These are phyloP conservation scores for Gomphus bonarii DNA, from an alignment of 1,284 basidiomycete species.

Conservation along the genomic window DNA sequence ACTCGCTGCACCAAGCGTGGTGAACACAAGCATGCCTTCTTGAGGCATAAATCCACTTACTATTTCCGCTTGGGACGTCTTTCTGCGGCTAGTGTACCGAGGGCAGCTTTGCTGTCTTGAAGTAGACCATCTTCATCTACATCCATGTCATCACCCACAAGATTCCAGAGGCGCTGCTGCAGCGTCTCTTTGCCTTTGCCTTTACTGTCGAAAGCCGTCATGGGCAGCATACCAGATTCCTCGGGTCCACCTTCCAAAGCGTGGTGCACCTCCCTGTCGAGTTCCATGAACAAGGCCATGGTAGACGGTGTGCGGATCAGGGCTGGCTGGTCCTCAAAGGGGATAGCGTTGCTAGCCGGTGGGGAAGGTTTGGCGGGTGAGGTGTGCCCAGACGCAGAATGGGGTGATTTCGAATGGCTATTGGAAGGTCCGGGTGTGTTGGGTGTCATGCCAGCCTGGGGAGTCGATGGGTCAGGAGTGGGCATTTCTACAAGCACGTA, in stretches of 20 bases:
- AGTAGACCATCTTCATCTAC: constrained; percentile 26
- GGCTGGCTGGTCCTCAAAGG: constrained; percentile 59
- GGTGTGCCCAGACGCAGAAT: constrained; percentile 18
- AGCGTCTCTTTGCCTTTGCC: constrained; percentile 12
- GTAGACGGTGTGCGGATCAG: constrained; percentile 68
- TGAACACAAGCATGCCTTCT: not conserved
- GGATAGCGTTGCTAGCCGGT: constrained; percentile 24
- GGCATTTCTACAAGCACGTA: not conserved
- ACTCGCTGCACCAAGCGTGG: not conserved
- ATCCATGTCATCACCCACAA: constrained; percentile 35
- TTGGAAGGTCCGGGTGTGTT: constrained; percentile 8
- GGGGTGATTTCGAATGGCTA: constrained; percentile 12
- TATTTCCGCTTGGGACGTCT: constrained; percentile 43
- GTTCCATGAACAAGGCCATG: constrained; percentile 54
- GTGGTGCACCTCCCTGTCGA: constrained; percentile 39
- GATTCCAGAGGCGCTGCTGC: constrained; percentile 29
- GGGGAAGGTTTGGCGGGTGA: constrained; percentile 18
- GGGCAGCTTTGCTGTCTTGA: constrained; percentile 24
- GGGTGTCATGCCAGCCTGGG: not conserved
- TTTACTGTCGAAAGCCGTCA: not conserved
- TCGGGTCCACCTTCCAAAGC: constrained; percentile 11
- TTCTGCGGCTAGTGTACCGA: constrained; percentile 28
- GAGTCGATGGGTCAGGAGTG: constrained; percentile 4
- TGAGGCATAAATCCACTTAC: constrained; percentile 27
- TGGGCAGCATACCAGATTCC: constrained; percentile 4